phyloP scores from a whole-genome alignment of 1,284 basidiomycete species.

The Porphyrellus sp. region DNA sequence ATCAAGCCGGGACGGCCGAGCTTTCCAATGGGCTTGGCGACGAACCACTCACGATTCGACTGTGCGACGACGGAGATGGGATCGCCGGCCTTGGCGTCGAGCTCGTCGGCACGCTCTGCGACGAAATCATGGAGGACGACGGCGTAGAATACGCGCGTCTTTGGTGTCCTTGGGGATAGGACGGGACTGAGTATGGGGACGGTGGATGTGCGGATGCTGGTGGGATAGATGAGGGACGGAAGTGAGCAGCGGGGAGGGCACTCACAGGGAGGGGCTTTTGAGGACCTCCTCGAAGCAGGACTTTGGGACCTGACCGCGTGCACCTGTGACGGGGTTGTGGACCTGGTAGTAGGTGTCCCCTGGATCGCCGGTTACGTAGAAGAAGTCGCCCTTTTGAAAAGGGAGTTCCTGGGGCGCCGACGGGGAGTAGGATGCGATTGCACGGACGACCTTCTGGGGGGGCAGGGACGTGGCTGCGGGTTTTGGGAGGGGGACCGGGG shows the following conservation, averaged over 20 bases:
- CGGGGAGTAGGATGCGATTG: constrained; percentile 68
- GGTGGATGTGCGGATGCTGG: constrained; percentile 44
- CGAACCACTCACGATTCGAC: constrained; percentile 88
- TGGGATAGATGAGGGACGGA: constrained; percentile 6
- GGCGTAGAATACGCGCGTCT: constrained; percentile 78
- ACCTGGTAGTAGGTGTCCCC: constrained; percentile 77
- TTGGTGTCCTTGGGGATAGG: constrained; percentile 37
- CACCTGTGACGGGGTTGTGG: constrained; percentile 88
- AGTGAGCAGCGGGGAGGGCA: constrained; percentile 16
- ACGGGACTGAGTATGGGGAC: constrained; percentile 20
- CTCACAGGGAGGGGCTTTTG: constrained; percentile 66
- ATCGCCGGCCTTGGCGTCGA: constrained; percentile 93
- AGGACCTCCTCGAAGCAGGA: constrained; percentile 84
- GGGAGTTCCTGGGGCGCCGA: constrained; percentile 83
- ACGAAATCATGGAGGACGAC: constrained; percentile 93
- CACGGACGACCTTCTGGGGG: constrained; percentile 95
- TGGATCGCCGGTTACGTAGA: constrained; percentile 86
- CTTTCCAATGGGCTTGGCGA: constrained; percentile 91
- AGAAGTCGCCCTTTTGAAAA: constrained; percentile 95
- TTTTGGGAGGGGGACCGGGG: constrained; percentile 63
- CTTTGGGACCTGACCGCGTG: constrained; percentile 88
- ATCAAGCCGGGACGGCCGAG: constrained; percentile 96
- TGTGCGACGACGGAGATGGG: constrained; percentile 89
- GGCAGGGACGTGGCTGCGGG: constrained; percentile 64
- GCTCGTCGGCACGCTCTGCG: constrained; percentile 94